Percentiles rank a stretch among this genome's conserved stretches.
These are phyloP conservation scores for Trypanosoma rangeli DNA, from an alignment of 208 protist species.

Conservation along the genomic window DNA sequence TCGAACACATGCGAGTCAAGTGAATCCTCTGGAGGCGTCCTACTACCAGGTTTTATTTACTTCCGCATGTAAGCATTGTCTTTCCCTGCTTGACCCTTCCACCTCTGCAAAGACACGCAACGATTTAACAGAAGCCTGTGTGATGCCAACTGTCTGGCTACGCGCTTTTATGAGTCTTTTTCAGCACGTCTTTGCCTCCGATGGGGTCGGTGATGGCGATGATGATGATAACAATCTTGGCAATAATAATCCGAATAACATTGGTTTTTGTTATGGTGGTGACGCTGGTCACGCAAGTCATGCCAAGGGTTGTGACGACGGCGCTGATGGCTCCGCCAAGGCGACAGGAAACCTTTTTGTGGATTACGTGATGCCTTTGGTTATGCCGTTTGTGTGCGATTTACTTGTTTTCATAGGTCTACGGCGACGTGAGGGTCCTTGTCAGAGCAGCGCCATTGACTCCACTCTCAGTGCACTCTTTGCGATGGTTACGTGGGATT, in stretches of 20 bases:
- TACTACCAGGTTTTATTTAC: slow-evolving; percentile 21
- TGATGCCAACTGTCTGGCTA: slow-evolving; percentile 20
- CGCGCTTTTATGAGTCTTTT: slow-evolving; percentile 15
- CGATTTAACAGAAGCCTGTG: neutral
- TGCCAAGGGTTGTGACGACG: neutral
- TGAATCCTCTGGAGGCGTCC: neutral
- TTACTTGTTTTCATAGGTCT: slow-evolving; percentile 20
- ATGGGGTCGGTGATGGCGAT: neutral
- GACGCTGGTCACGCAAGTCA: neutral
- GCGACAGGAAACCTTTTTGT: slow-evolving; percentile 13
- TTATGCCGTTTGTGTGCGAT: slow-evolving; percentile 26
- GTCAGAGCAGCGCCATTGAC: neutral
- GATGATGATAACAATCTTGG: neutral
- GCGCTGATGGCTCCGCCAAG: neutral
- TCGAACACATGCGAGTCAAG: neutral
- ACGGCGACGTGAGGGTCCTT: neutral
- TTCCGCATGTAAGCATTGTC: slow-evolving; percentile 5
- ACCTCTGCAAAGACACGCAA: neutral
- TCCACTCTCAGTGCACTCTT: slow-evolving; percentile 9
- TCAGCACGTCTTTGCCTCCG: neutral
- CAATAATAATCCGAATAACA: neutral
- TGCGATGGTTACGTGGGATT: slow-evolving; percentile 13
- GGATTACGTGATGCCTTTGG: slow-evolving; percentile 13
- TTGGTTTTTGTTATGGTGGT: neutral
- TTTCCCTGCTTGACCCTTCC: too few relatives aligned